phyloP scores from a whole-genome alignment of 1,284 basidiomycete genomes.

The Sphaerobolus stellatus region DNA sequence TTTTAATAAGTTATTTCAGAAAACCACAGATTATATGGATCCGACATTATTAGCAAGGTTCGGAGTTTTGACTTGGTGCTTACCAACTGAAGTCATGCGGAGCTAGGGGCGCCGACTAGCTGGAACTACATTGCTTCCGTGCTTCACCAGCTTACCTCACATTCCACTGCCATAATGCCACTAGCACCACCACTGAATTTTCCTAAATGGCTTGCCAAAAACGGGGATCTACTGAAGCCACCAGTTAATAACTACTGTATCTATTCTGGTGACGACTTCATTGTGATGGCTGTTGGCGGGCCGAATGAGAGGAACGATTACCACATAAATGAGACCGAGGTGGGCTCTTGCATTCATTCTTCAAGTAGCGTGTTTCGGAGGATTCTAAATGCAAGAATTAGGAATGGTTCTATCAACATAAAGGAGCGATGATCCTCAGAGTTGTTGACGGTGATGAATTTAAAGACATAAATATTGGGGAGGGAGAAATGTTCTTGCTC shows the following conservation, averaged over 20 bases:
- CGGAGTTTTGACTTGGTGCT: too few species aligned
- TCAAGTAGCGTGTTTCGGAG: background rate
- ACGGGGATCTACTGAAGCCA: conserved; percentile 75
- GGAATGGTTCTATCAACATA: conserved; percentile 98
- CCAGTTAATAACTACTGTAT: conserved; percentile 92
- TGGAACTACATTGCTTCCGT: too few species aligned
- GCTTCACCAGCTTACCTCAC: too few species aligned
- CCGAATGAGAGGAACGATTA: conserved; percentile 92
- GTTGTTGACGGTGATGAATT: conserved; percentile 88
- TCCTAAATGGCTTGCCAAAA: conserved; percentile 80
- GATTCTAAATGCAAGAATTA: conserved; percentile 25
- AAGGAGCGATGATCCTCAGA: conserved; percentile 86
- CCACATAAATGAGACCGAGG: conserved; percentile 92
- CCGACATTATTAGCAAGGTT: too few species aligned
- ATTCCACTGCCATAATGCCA: conserved; percentile 52
- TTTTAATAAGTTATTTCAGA: too few species aligned
- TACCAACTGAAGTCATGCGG: too few species aligned
- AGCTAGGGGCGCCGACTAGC: too few species aligned
- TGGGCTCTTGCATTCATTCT: conserved; percentile 22
- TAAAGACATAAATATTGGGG: conserved; percentile 84
- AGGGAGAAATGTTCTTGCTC: conserved; percentile 95
- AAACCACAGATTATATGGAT: too few species aligned
- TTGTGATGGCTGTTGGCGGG: conserved; percentile 90
- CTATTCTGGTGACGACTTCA: conserved; percentile 81
- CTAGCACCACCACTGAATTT: conserved; percentile 78